Conservation (phyloP, 2,329 filamentous ascomycete species). For the Colletotrichum graminicola region DNA sequence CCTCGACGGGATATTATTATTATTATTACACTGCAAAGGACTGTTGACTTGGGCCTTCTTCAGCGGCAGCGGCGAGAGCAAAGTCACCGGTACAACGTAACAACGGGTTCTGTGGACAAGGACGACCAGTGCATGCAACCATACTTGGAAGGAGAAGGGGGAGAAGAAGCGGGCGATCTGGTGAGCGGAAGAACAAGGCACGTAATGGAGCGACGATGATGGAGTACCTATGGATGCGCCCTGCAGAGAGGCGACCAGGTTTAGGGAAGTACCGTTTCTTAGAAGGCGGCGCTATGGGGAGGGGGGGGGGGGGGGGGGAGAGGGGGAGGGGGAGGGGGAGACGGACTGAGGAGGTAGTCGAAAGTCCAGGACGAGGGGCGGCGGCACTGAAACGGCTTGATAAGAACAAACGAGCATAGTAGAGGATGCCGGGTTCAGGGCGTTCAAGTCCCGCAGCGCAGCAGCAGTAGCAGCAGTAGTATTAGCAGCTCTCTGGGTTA, state of each 20-base stretch:
- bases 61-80: conserved; percentile 46
- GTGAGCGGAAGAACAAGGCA: conserved; percentile 45
- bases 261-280: conserved; percentile 42
- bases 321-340: conserved; percentile 7
- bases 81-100: conserved; percentile 37
- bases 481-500: neutral
- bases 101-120: conserved; percentile 34
- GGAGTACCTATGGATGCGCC: conserved; percentile 40
- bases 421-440: conserved; percentile 32
- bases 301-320: conserved; percentile 31
- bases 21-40: conserved; percentile 43
- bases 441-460: conserved; percentile 17
- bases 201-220: conserved; percentile 43
- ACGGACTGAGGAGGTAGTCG: conserved; percentile 29
- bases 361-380: conserved; percentile 30
- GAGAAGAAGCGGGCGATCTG: conserved; percentile 53
- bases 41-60: conserved; percentile 51
- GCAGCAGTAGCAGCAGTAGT: conserved; percentile 1
- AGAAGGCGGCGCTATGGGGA: conserved; percentile 42
- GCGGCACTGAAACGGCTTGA: conserved; percentile 41
- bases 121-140: conserved; percentile 57
- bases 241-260: conserved; percentile 40
- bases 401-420: conserved; percentile 40
- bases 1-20: conserved; percentile 24
- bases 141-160: conserved; percentile 63